phyloP scores from a whole-genome alignment of 345 rosid species.

The Nasturtium officinale region DNA sequence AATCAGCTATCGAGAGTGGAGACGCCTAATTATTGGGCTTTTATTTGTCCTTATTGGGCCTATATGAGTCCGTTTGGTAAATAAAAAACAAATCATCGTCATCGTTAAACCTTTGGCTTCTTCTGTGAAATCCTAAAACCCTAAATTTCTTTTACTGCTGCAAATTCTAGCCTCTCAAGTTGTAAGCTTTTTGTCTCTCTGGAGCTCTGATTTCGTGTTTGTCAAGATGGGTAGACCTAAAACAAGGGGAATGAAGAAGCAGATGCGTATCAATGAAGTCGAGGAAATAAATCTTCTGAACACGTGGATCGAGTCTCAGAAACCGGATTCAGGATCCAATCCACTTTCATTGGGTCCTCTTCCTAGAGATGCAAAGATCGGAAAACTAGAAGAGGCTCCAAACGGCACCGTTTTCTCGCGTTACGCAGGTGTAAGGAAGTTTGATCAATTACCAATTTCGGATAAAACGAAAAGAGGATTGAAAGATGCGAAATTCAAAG shows the following conservation, averaged over 20 bases:
- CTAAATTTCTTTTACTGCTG: background rate
- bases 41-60: too few species aligned
- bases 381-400: constrained; percentile 49
- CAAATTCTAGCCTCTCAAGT: background rate
- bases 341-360: constrained; percentile 64
- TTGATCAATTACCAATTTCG: constrained; percentile 75
- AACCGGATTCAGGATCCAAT: constrained; percentile 84
- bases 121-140: constrained; percentile 19
- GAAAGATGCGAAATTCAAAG: constrained; percentile 53
- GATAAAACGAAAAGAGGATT: constrained; percentile 70
- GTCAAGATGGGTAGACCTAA: constrained; percentile 51
- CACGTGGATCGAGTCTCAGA: constrained; percentile 78
- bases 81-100: background rate
- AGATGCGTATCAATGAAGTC: constrained; percentile 48
- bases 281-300: constrained; percentile 61
- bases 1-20: background rate
- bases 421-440: constrained; percentile 61
- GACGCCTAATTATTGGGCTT: background rate
- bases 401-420: constrained; percentile 53
- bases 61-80: too few species aligned
- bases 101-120: constrained; percentile 30
- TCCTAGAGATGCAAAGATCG: constrained; percentile 55
- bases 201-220: background rate
- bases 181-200: background rate
- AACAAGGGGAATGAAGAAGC: constrained; percentile 46